Base-by-base conservation (phyloP, 345 rosid species). In the Citrus medica region DNA sequence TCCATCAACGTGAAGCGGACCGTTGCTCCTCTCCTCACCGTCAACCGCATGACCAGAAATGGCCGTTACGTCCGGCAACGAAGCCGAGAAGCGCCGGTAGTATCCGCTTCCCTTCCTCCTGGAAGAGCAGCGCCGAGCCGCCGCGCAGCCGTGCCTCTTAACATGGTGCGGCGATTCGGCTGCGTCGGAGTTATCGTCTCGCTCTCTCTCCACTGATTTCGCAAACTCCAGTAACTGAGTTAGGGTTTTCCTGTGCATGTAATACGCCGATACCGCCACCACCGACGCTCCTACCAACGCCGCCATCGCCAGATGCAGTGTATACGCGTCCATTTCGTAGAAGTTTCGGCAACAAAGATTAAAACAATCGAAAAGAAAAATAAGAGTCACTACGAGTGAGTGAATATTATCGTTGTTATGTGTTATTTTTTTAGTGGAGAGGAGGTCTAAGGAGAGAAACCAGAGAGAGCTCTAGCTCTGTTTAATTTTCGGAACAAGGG, bases 221-320 rank as follows among this genome's bases (percentile, higher is more conserved):
- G 98, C 96, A 77, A 95, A 90, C 87, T 97, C 99, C 46, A 97
- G 93, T 37, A 97, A 80, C 87, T 93, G 97, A 78, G 81, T 90
- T 40, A 97, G 92, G 74, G 98, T 95, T 89, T 94, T 97, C 69
- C 96, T 86, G 83, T 97, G 98, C 98, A 93, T 92, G 79, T 85
- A 92, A 73, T 92, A 92, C 3, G 98, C 98, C 37, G 98, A 97
- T 9, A 94, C 97, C 1, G 98, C 98, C 35, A 94, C 98, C 37
- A 94, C 78, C 42, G 99, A 97, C 56, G 98, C 98, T 83, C 99
- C 98, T 1, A 97, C 90, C 30, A 97, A 90, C 79, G 99, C 98
- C 88, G 99, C 98, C 85, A 94, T 89, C 82, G 98, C 98, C 22
- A 97, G 88, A 79, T 94, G 98, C 71, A 89, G 68, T 69, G 94